These are phyloP conservation scores for Rhodotorula sp. DNA, from an alignment of 1,284 basidiomycete genomes.

Conservation along the genomic window DNA sequence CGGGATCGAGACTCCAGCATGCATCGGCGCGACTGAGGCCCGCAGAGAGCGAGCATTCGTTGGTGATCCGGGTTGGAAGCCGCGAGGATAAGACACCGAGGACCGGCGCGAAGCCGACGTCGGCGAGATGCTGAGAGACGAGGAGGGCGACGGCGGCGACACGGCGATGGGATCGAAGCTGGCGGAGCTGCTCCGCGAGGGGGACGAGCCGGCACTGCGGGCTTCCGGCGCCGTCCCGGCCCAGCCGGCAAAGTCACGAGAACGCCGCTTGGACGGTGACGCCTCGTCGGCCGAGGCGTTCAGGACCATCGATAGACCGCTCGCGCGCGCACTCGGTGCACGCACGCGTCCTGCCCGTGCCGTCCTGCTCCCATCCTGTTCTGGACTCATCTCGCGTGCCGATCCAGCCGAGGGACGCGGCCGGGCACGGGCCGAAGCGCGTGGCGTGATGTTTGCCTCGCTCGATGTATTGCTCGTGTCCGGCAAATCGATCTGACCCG, in stretches of 20 bases:
- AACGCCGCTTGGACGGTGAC: constrained; percentile 7
- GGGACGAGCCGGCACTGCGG: constrained; percentile 1
- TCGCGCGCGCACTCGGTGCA: constrained; percentile 18
- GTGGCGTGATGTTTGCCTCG: constrained; percentile 15
- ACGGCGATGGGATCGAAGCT: constrained; percentile 46
- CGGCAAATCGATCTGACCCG: constrained; percentile 17
- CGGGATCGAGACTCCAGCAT: constrained; percentile 9
- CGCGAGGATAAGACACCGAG: constrained; percentile 30
- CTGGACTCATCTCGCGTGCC: constrained; percentile 15
- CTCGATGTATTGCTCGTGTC: constrained; percentile 3
- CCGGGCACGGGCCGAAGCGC: constrained; percentile 1
- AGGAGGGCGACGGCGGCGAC: constrained; percentile 28
- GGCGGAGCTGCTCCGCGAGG: constrained; percentile 20
- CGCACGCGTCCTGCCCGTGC: constrained; percentile 20
- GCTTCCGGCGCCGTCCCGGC: constrained; percentile 10
- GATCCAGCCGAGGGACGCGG: not conserved
- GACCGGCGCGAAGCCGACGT: constrained; percentile 38
- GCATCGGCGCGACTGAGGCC: not conserved
- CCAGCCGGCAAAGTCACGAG: constrained; percentile 9
- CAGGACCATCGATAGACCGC: constrained; percentile 15
- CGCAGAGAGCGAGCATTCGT: constrained; percentile 6
- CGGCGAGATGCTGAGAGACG: constrained; percentile 34
- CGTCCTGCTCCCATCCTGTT: constrained; percentile 13
- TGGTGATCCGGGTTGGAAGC: constrained; percentile 31
- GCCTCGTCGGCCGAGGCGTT: constrained; percentile 13